These are phyloP conservation scores for Raphanus sativus DNA, from an alignment of 345 rosid species.

Conservation along the genomic window DNA sequence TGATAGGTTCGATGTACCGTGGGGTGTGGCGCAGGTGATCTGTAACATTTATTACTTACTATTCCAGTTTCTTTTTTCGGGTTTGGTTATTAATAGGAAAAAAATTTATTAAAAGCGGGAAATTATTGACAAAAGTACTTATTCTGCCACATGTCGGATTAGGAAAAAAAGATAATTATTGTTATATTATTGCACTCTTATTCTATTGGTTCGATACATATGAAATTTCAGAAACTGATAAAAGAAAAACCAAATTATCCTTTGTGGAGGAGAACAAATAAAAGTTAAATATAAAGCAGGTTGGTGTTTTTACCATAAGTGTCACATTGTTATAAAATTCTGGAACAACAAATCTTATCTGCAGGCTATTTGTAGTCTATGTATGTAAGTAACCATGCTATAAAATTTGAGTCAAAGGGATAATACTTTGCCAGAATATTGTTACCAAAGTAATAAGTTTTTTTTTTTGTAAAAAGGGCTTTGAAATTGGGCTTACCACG, in stretches of 20 bases:
- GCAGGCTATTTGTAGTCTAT: slow-evolving; percentile 24
- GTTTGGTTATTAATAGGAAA: slow-evolving; percentile 27
- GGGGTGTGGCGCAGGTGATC: slow-evolving; percentile 21
- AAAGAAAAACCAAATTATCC: slow-evolving; percentile 6
- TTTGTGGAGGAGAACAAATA: background rate
- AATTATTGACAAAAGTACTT: slow-evolving; percentile 29
- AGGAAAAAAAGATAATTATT: background rate
- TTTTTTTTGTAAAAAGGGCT: too few relatives aligned
- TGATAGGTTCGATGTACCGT: background rate
- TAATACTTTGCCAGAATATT: background rate
- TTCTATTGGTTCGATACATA: slow-evolving; percentile 4
- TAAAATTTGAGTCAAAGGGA: background rate
- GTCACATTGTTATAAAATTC: slow-evolving; percentile 26
- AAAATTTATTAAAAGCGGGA: background rate
- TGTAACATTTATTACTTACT: slow-evolving; percentile 31
- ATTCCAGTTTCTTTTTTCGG: slow-evolving; percentile 20
- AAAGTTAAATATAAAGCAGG: slow-evolving; percentile 7
- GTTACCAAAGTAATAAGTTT: background rate
- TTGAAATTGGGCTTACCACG: background rate
- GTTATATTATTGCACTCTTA: slow-evolving; percentile 13
- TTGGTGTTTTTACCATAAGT: slow-evolving; percentile 27
- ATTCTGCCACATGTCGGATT: slow-evolving; percentile 31
- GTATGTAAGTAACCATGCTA: background rate
- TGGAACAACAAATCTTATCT: slow-evolving; percentile 27
- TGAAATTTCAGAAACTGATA: background rate